These are phyloP conservation scores for Colletotrichum tropicale DNA, from an alignment of 2,329 filamentous ascomycete genomes.

Conservation along the genomic window DNA sequence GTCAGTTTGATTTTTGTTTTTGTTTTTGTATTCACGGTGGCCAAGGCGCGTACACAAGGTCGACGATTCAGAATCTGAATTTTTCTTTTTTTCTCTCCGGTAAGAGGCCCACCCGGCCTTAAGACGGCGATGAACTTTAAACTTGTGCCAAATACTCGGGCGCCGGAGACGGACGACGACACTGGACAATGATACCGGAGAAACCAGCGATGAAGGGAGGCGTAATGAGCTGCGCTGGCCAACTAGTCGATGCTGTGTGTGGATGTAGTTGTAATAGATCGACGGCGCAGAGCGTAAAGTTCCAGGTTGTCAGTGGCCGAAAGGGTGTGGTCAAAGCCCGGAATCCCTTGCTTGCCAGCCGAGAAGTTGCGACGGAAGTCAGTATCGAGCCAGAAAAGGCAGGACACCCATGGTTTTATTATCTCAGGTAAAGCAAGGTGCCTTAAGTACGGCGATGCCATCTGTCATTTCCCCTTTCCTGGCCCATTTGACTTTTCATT, in stretches of 20 bases:
- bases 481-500: not conserved
- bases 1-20: not conserved
- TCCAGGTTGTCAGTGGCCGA: not conserved
- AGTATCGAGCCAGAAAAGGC: not conserved
- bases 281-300: not conserved
- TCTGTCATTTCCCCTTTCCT: not conserved
- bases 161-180: not conserved
- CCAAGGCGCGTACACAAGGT: not conserved
- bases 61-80: not conserved
- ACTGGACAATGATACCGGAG: not conserved
- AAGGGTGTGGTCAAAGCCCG: not conserved
- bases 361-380: not conserved
- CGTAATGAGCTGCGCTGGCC: not conserved
- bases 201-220: not conserved
- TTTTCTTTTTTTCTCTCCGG: not conserved
- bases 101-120: not conserved
- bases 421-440: not conserved
- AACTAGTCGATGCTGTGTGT: not conserved
- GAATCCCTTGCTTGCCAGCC: not conserved
- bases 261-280: constrained; percentile 3
- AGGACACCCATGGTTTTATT: not conserved
- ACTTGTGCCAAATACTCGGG: not conserved
- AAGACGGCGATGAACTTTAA: not conserved
- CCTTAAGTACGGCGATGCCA: not conserved
- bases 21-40: not conserved